Percentiles rank a stretch among this genome's conserved stretches.
phyloP scores from a whole-genome alignment of 306 rosid genomes.

The Vigna trinervia region DNA sequence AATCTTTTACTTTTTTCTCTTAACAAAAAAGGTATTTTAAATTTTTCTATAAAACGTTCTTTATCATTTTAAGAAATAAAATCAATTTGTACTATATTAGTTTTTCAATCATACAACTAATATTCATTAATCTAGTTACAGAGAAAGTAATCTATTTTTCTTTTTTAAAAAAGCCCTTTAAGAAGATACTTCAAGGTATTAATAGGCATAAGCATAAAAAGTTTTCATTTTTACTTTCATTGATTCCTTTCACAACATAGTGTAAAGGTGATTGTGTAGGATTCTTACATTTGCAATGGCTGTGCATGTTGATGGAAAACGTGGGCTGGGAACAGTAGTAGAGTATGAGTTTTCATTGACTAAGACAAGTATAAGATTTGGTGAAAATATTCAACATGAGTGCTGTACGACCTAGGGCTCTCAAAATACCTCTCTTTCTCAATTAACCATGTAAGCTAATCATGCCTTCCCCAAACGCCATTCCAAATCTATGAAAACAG shows the following conservation, averaged over 20 bases:
- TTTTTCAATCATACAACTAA: not conserved
- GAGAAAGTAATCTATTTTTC: not conserved
- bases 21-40: no score
- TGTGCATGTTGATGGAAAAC: not conserved
- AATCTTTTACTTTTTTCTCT: not conserved
- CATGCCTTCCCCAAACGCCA: not conserved
- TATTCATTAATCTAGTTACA: not conserved
- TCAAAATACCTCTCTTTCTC: constrained; percentile 4
- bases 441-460: not conserved
- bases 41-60: no score
- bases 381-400: not conserved
- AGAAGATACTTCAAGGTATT: not conserved
- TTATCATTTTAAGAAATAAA: no score
- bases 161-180: not conserved
- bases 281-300: not conserved
- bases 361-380: not conserved
- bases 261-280: not conserved
- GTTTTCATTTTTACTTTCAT: not conserved
- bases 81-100: not conserved
- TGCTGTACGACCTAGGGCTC: not conserved
- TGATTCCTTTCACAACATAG: not conserved
- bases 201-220: not conserved
- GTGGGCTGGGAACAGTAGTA: not conserved
- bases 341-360: not conserved
- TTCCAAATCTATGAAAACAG: not conserved